Conservation (phyloP, 768 basidiomycete species). For the Mycena galericulata region DNA sequence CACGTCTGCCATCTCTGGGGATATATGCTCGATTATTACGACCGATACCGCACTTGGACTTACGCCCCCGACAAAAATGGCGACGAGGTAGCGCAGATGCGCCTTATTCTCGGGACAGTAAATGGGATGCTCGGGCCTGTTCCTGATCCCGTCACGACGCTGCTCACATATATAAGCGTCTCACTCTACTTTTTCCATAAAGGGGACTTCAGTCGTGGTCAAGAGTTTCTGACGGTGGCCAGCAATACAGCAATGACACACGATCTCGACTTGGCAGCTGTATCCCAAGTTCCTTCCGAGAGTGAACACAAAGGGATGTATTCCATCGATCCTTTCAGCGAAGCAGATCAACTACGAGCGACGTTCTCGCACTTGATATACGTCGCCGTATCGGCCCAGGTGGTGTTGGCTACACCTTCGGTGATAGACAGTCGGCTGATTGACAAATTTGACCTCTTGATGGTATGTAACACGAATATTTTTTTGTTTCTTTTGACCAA, state of each 20-base stretch:
- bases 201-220: conserved; percentile 19
- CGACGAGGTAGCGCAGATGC: conserved; percentile 33
- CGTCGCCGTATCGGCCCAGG: conserved; percentile 3
- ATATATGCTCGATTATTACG: conserved; percentile 28
- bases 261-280: conserved; percentile 29
- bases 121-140: conserved; percentile 25
- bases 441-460: conserved; percentile 22
- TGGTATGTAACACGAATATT: conserved; percentile 13
- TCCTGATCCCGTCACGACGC: conserved; percentile 15
- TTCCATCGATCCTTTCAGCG: conserved; percentile 26
- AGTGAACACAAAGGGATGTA: conserved; percentile 2
- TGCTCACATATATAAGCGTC: conserved; percentile 20
- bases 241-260: conserved; percentile 15
- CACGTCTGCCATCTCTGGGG: conserved; percentile 34
- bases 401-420: conserved; percentile 19
- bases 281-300: not conserved
- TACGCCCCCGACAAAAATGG: conserved; percentile 18
- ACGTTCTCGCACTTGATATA: conserved; percentile 28
- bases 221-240: conserved; percentile 24
- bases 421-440: conserved; percentile 21
- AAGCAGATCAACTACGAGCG: conserved; percentile 25
- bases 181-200: conserved; percentile 34
- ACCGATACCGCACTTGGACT: conserved; percentile 19
- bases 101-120: conserved; percentile 28
- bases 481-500: not conserved